Evolutionary conservation across 2,329 filamentous ascomycete genomes (phyloP).

Genomic region (Plenodomus biglobosus): DNA sequence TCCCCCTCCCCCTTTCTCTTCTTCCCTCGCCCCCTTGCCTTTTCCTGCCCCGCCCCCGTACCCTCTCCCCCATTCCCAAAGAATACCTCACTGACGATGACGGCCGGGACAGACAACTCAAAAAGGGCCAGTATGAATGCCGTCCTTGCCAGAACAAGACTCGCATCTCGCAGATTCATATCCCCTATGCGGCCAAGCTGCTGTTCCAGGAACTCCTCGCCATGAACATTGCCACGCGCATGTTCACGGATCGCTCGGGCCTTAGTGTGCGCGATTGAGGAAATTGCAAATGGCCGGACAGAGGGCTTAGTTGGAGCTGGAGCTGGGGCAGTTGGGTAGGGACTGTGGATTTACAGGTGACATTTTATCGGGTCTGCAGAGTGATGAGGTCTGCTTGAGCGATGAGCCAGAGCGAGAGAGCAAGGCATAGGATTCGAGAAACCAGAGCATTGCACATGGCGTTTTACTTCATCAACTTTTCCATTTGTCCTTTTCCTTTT

Average conservation of each 20-base stretch:
- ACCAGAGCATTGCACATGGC: not conserved
- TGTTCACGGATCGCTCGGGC: constrained; percentile 88
- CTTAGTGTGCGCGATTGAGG: constrained; percentile 66
- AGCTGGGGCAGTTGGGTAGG: not conserved
- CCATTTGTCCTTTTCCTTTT: too few relatives aligned
- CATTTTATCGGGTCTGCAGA: too few relatives aligned
- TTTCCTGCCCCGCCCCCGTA: too few relatives aligned
- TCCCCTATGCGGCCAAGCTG: constrained; percentile 95
- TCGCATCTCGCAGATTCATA: constrained; percentile 95
- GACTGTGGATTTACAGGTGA: too few relatives aligned
- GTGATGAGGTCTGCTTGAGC: too few relatives aligned
- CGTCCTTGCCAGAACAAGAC: constrained; percentile 99
- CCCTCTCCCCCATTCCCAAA: not conserved
- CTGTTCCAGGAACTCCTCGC: constrained; percentile 97
- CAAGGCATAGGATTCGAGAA: not conserved
- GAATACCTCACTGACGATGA: not conserved
- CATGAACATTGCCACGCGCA: constrained; percentile 97
- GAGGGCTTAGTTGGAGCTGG: not conserved
- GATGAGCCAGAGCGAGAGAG: too few relatives aligned
- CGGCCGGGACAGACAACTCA: constrained; percentile 73
- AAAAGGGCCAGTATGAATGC: constrained; percentile 95
- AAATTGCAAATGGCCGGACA: too few relatives aligned
- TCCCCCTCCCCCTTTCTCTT: too few relatives aligned
- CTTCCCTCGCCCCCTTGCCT: too few relatives aligned
- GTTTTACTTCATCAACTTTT: not conserved